phyloP scores from a whole-genome alignment of 1,284 basidiomycete genomes.

The Phylloboletellus chloephorus region DNA sequence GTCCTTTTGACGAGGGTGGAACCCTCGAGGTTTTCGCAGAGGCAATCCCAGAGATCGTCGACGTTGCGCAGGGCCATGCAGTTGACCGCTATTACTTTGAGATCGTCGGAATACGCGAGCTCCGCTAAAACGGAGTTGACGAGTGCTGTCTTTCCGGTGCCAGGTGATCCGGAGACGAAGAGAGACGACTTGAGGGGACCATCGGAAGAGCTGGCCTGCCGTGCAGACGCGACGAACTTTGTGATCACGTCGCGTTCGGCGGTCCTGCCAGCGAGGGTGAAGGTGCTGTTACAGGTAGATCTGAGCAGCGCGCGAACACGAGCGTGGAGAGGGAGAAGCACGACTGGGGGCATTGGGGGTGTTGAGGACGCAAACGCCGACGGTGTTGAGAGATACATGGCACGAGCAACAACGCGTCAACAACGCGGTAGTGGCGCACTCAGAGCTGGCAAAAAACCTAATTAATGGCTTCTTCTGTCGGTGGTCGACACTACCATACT shows the following conservation, averaged over 20 bases:
- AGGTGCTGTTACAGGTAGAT: slow-evolving; percentile 52
- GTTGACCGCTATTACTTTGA: slow-evolving; percentile 58
- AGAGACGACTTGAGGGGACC: slow-evolving; percentile 38
- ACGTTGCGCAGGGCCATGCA: slow-evolving; percentile 69
- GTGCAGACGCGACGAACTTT: slow-evolving; percentile 45
- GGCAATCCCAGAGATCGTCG: slow-evolving; percentile 65
- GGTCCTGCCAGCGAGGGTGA: slow-evolving; percentile 57
- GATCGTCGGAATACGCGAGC: slow-evolving; percentile 31
- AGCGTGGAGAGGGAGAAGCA: slow-evolving; percentile 52
- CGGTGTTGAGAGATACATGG: too few species aligned
- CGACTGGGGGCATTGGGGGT: slow-evolving; percentile 52
- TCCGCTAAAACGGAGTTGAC: slow-evolving; percentile 57
- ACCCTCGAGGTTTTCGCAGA: slow-evolving; percentile 51
- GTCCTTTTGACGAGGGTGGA: slow-evolving; percentile 34
- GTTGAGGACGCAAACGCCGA: slow-evolving; percentile 59
- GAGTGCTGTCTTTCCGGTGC: slow-evolving; percentile 78
- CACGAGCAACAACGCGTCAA: slow-evolving; percentile 20
- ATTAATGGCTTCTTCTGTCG: too few species aligned
- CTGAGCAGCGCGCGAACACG: slow-evolving; percentile 66
- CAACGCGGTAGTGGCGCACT: too few species aligned
- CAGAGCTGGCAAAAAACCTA: too few species aligned
- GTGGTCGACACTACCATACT: too few species aligned
- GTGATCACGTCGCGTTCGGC: slow-evolving; percentile 52
- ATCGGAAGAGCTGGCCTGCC: slow-evolving; percentile 36
- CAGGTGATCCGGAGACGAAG: slow-evolving; percentile 76